phyloP scores from a whole-genome alignment of 305 asterid genomes.

The Fraxinus floribunda region DNA sequence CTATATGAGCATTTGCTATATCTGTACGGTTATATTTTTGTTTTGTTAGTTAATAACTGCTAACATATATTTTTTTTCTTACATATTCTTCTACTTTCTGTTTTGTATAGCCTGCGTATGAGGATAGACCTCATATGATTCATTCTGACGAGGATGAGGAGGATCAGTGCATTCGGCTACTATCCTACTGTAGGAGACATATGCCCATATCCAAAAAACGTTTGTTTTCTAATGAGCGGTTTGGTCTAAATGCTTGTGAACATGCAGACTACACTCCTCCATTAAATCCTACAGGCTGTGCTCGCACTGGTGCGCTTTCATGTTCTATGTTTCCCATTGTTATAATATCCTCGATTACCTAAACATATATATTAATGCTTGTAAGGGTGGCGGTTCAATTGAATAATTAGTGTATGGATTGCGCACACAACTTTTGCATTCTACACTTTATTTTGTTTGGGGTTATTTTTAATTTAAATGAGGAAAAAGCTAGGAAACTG shows the following conservation, averaged over 20 bases:
- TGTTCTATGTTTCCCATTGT: constrained; percentile 20
- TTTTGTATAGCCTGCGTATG: constrained; percentile 71
- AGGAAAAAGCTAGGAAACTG: not conserved
- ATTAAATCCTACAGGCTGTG: constrained; percentile 80
- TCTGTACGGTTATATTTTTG: not conserved
- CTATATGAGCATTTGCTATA: not conserved
- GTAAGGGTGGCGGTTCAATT: not conserved
- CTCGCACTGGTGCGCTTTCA: constrained; percentile 71
- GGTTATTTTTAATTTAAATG: not conserved
- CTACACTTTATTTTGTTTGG: not conserved
- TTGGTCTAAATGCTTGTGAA: constrained; percentile 43
- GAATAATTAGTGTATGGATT: not conserved
- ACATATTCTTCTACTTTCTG: constrained; percentile 10
- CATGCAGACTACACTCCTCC: constrained; percentile 62
- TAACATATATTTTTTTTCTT: constrained; percentile 3
- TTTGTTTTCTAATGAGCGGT: constrained; percentile 46
- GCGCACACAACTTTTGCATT: not conserved
- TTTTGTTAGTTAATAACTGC: constrained; percentile 2
- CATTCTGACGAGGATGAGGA: constrained; percentile 65
- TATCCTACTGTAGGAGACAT: constrained; percentile 89
- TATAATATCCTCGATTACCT: not conserved
- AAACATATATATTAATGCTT: not conserved
- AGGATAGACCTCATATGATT: constrained; percentile 62
- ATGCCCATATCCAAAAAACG: constrained; percentile 70
- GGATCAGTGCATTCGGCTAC: constrained; percentile 76